Evolutionary conservation across 2,329 filamentous ascomycete genomes (phyloP), one percentile per base, ranked within the genome.

Genomic region (Pyrenochaeta sp.): DNA sequence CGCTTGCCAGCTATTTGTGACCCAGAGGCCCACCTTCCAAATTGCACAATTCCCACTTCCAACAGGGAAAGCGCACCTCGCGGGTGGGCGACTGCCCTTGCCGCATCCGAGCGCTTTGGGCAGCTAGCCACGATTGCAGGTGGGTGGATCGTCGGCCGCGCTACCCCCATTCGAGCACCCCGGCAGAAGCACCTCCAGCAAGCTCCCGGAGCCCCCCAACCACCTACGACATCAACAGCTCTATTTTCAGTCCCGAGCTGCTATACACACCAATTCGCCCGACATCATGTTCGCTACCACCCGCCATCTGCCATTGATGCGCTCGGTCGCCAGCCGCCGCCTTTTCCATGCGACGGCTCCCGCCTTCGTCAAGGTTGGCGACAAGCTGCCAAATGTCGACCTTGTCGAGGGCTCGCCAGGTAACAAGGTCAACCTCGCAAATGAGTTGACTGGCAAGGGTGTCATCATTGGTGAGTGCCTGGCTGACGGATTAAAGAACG

Each of bases 391-490:
- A 44, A 81, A 88, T 78, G 80, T 94, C 56, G 88, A 93, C 64
- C 88, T 91, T 49, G 85, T 97, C 68, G 89, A 98, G 81, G 85
- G 86, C 79, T 93, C 90, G n/a, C 94, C 94, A 0, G 92, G 91
- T 60, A 96, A 93, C 85, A 95, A 93, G 80, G 88, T 98, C 78
- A 94, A 92, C 80, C 85, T 98, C 58, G 87, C 91, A 68, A 85
- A 90, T 63, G 92, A 96, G 81, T 85, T 96, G 62, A 70, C 68
- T 27, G 88, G 86, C 64, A 91, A 92, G 73, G 92, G 91, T 56
- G 80, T 97, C 69, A 90, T 98, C 74, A 85, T 98, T 64, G 75
- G 75, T 77, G 64, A 60, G 67, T 50, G 28, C 46, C 60, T 32
- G 19, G 8, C 15, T 30, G n/a, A 9, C 5, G 9, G 5, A 9